Evolutionary conservation across 352 stramenopile genomes (phyloP).

Genomic region (Peronospora farinosa): DNA sequence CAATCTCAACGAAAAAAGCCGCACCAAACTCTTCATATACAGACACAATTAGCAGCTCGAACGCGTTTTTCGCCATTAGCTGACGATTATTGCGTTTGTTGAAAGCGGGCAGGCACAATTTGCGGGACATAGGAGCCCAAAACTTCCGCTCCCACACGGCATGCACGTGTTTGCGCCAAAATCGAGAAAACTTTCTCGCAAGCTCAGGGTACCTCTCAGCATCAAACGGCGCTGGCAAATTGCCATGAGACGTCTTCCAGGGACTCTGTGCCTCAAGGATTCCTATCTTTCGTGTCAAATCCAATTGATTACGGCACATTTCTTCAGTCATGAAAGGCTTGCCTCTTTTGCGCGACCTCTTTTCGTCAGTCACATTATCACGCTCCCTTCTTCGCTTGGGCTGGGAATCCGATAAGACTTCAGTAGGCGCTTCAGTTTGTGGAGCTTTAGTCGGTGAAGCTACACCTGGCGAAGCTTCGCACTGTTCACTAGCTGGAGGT

Average conservation of each 20-base stretch:
- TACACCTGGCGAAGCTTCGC: background rate
- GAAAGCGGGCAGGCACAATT: slow-evolving; percentile 6
- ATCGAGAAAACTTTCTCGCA: slow-evolving; percentile 22
- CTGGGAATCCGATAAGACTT: background rate
- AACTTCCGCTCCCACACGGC: slow-evolving; percentile 56
- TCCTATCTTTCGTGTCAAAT: slow-evolving; percentile 18
- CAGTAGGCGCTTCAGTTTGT: background rate
- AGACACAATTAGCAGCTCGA: slow-evolving; percentile 29
- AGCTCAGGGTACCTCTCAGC: slow-evolving; percentile 16
- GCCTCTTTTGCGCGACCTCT: slow-evolving; percentile 14
- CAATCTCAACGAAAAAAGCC: slow-evolving; percentile 42
- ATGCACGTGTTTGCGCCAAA: slow-evolving; percentile 34
- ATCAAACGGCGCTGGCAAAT: slow-evolving; percentile 39
- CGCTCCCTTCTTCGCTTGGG: slow-evolving; percentile 8
- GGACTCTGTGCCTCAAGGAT: slow-evolving; percentile 27
- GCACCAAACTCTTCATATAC: slow-evolving; percentile 32
- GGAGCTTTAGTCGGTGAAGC: background rate
- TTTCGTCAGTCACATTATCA: background rate
- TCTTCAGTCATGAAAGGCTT: slow-evolving; percentile 17
- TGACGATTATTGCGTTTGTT: slow-evolving; percentile 32
- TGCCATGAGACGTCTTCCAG: slow-evolving; percentile 31
- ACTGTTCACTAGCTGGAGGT: background rate
- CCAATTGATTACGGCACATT: slow-evolving; percentile 13
- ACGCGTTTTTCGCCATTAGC: slow-evolving; percentile 26
- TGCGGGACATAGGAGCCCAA: slow-evolving; percentile 30